phyloP scores from a whole-genome alignment of 1,139 yeast genomes.

The Candida frijolesensis region DNA sequence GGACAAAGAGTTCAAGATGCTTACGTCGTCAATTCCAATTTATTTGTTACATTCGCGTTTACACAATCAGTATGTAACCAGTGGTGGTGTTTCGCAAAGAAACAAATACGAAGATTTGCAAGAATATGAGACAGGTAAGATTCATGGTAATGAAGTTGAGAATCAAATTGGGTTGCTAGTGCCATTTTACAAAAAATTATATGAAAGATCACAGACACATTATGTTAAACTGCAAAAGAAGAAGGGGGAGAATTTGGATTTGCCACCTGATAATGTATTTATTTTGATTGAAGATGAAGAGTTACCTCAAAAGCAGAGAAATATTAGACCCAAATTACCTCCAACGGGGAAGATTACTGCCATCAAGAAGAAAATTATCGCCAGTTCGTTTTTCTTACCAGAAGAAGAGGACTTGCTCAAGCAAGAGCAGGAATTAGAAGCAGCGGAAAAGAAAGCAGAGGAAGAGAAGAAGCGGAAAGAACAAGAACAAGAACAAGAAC shows the following conservation, averaged over 20 bases:
- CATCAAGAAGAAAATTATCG: slow-evolving; percentile 63
- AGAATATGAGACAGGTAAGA: slow-evolving; percentile 48
- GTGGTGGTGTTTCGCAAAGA: slow-evolving; percentile 47
- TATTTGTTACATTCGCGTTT: slow-evolving; percentile 83
- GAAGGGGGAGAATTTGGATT: slow-evolving; percentile 50
- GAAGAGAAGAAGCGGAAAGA: background rate
- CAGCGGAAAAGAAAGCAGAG: slow-evolving; percentile 3
- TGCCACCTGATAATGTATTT: slow-evolving; percentile 45
- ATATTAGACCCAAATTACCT: slow-evolving; percentile 83
- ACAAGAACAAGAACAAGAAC: background rate
- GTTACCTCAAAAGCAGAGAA: slow-evolving; percentile 76
- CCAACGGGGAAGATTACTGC: slow-evolving; percentile 88
- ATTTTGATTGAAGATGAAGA: slow-evolving; percentile 75
- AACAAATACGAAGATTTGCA: slow-evolving; percentile 66
- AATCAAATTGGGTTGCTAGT: slow-evolving; percentile 59
- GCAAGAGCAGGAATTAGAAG: slow-evolving; percentile 2
- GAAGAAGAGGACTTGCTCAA: slow-evolving; percentile 21
- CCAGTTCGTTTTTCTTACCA: slow-evolving; percentile 50
- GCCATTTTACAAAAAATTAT: slow-evolving; percentile 56
- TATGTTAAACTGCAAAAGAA: slow-evolving; percentile 55
- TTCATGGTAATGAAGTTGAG: slow-evolving; percentile 54
- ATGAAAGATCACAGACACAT: slow-evolving; percentile 53
- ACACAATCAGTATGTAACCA: slow-evolving; percentile 49
- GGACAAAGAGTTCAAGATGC: slow-evolving; percentile 88
- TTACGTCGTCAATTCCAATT: slow-evolving; percentile 85